Conservation (phyloP, 2,329 filamentous ascomycete genomes). For the Thermoascus crustaceus region DNA sequence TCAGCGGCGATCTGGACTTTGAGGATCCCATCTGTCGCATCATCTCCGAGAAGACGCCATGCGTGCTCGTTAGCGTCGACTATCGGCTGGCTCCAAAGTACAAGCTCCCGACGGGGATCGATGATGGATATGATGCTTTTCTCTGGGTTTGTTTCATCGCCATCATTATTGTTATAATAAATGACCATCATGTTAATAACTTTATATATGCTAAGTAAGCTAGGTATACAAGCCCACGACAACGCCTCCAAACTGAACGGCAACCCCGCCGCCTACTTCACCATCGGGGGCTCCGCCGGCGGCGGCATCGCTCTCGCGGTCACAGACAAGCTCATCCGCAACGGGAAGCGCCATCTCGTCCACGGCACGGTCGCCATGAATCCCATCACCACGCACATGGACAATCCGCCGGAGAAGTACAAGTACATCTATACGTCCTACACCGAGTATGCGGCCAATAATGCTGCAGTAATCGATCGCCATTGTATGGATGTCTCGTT, state of each 20-base stretch:
- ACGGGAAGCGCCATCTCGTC: slow-evolving; percentile 22
- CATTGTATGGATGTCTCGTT: slow-evolving; percentile 1
- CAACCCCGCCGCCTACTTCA: slow-evolving; percentile 29
- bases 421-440: slow-evolving; percentile 28
- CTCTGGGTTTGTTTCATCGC: slow-evolving; percentile 22
- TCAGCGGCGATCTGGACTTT: slow-evolving; percentile 26
- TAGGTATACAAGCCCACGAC: slow-evolving; percentile 11
- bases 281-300: slow-evolving; percentile 37
- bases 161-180: too few relatives aligned
- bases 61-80: slow-evolving; percentile 26
- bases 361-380: slow-evolving; percentile 31
- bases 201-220: too few relatives aligned
- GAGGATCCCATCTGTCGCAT: slow-evolving; percentile 28
- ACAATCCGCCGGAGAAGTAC: slow-evolving; percentile 27
- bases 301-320: slow-evolving; percentile 33
- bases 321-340: slow-evolving; percentile 30
- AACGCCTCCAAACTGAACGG: slow-evolving; percentile 33
- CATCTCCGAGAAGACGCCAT: slow-evolving; percentile 20
- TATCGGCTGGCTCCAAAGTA: slow-evolving; percentile 19
- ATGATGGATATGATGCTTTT: slow-evolving; percentile 23
- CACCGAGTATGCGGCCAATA: slow-evolving; percentile 2
- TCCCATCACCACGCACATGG: slow-evolving; percentile 30
- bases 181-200: too few relatives aligned
- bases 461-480: not conserved
- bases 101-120: slow-evolving; percentile 20